These are phyloP conservation scores for Fusarium pseudocircinatum DNA, from an alignment of 2,329 filamentous ascomycete species.

Conservation along the genomic window DNA sequence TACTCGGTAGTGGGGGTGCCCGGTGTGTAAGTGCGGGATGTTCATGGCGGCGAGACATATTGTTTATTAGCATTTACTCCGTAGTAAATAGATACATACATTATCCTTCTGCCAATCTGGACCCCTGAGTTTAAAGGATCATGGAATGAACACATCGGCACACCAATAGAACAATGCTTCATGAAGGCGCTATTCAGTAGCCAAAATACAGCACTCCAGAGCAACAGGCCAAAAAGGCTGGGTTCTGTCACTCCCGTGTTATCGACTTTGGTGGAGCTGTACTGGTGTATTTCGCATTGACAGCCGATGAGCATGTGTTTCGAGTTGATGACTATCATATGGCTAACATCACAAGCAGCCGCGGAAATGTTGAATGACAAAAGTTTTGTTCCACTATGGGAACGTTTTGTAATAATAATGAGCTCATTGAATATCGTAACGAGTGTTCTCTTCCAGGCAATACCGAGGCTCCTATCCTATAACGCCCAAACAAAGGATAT, in stretches of 20 bases:
- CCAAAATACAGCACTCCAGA: background rate
- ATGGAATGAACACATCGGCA: background rate
- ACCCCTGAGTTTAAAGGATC: background rate
- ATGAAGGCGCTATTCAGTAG: background rate
- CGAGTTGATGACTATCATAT: background rate
- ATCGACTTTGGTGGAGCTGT: background rate
- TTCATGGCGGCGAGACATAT: background rate
- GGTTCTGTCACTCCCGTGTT: background rate
- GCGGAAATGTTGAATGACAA: background rate
- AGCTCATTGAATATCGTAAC: slow-evolving; percentile 15
- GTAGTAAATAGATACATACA: background rate
- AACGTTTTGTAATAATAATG: slow-evolving; percentile 2
- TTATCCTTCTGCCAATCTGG: background rate
- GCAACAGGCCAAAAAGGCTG: background rate
- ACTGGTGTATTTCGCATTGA: background rate
- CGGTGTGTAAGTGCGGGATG: background rate
- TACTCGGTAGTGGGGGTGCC: background rate
- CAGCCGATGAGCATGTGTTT: background rate
- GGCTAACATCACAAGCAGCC: background rate
- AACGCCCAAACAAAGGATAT: slow-evolving; percentile 34
- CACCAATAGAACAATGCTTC: background rate
- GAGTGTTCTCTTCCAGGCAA: slow-evolving; percentile 24
- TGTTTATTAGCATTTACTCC: background rate
- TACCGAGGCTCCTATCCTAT: slow-evolving; percentile 31
- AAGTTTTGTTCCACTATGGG: background rate